Evolutionary conservation across 805 yeast genomes (phyloP).

Genomic region (Saturnispora hagleri): DNA sequence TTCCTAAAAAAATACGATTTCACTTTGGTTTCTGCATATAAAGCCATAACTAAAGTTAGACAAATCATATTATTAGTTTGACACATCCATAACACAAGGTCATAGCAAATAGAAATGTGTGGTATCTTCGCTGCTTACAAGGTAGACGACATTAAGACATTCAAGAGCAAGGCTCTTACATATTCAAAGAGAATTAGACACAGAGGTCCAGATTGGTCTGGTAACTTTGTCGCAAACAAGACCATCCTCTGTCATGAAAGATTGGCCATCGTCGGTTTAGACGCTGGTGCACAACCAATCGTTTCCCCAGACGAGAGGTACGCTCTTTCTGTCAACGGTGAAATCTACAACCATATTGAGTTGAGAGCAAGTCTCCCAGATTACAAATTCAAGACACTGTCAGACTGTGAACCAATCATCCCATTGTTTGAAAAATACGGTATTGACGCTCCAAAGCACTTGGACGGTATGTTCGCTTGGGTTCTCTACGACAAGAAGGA

Average conservation of each 20-base stretch:
- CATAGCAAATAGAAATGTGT: conserved; percentile 53
- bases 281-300: conserved; percentile 97
- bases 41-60: neutral
- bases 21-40: neutral
- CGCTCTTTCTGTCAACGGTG: conserved; percentile 89
- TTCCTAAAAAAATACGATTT: neutral
- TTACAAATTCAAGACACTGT: conserved; percentile 73
- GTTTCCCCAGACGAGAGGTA: conserved; percentile 66
- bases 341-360: conserved; percentile 92
- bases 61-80: neutral
- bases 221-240: conserved; percentile 68
- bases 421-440: conserved; percentile 85
- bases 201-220: conserved; percentile 99
- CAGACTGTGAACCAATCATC: conserved; percentile 97
- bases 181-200: conserved; percentile 91
- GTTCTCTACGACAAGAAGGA: conserved; percentile 74
- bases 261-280: conserved; percentile 94
- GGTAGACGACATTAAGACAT: conserved; percentile 69
- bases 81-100: neutral
- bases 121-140: conserved; percentile 93
- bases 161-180: conserved; percentile 83
- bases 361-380: conserved; percentile 67
- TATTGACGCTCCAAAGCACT: conserved; percentile 79
- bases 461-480: conserved; percentile 98
- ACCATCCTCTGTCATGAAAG: conserved; percentile 92